Evolutionary conservation across 83 land plant genomes (phyloP).

Genomic region (Picea abies): DNA sequence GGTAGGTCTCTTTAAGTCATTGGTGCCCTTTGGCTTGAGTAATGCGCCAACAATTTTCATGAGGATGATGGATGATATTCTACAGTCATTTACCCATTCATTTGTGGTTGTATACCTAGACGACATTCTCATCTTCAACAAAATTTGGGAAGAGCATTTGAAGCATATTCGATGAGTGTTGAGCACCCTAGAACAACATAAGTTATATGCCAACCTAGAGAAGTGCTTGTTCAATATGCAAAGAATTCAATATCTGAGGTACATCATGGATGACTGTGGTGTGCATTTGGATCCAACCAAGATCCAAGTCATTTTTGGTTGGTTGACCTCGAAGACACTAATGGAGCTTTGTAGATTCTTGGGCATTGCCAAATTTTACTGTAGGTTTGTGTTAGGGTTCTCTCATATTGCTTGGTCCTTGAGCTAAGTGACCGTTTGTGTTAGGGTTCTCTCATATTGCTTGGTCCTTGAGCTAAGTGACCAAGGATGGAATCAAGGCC

Average conservation of each 20-base stretch:
- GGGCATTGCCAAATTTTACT: too few species aligned
- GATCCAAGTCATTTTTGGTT: background rate
- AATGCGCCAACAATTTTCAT: background rate
- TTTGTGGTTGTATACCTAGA: background rate
- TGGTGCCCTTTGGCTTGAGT: background rate
- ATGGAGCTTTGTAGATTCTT: background rate
- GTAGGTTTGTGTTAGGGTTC: too few species aligned
- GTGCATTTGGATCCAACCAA: background rate
- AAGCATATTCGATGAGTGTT: background rate
- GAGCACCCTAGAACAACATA: background rate
- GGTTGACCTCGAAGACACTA: background rate
- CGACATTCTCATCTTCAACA: background rate
- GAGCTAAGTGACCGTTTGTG: too few species aligned
- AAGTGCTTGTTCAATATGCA: background rate
- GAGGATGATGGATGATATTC: background rate
- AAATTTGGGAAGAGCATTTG: background rate
- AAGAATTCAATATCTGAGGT: background rate
- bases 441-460: too few species aligned
- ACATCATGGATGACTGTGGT: background rate
- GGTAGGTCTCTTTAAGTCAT: background rate
- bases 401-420: too few species aligned
- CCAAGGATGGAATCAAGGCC: too few species aligned
- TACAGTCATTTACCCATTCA: background rate
- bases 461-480: too few species aligned
- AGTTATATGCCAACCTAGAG: background rate